Base-by-base conservation (phyloP, 306 rosid genomes). In the Citrullus amarus region DNA sequence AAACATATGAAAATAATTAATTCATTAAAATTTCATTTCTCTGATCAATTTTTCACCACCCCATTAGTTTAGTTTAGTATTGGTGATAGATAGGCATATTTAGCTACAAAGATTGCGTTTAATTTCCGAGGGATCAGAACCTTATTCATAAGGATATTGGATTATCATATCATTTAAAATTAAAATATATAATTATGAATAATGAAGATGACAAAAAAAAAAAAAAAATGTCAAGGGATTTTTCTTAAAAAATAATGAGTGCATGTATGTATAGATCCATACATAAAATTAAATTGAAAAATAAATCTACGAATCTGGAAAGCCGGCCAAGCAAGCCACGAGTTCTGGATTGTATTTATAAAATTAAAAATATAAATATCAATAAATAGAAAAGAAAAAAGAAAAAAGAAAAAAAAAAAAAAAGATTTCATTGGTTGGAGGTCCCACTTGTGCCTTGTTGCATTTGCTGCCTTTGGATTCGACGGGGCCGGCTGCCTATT, bases 231-330 rank as follows among this genome's bases (percentile, higher is more conserved):
- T 28, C 13, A 48, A 12, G 18, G 10, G 39, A 51, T 16, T 54
- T 54, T 54, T 6, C 6, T 12, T 60, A 25, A 25, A 25, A 25
- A 25, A 25, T 25, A 25, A 25, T 25, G 28, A 25, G 38, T 46
- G 76, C 57, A 46, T 70, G 75, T 68, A 70, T 72, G 20, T 7
- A 72, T 72, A 72, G 77, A 72, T 72, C 50, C 77, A 72, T 28
- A 25, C 81, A 43, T n/a, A 25, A 14, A 36, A 65, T n/a, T 13
- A 48, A 48, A 14, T 10, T 16, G 57, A 25, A 72, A 46, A 71
- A 12, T 0, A 3, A 48, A 72, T 1, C 3, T 39, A 8, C 50
- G 84, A 57, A 87, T 84, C 85, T 89, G 83, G 78, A 75, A 87
- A 66, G 86, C 82, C 81, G 60, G 71, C 79, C 39, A 79, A 78